Evolutionary conservation across 208 protist genomes (phyloP), one percentile per base, ranked within the genome.

Genomic region (Wallacemonas rigidus): DNA sequence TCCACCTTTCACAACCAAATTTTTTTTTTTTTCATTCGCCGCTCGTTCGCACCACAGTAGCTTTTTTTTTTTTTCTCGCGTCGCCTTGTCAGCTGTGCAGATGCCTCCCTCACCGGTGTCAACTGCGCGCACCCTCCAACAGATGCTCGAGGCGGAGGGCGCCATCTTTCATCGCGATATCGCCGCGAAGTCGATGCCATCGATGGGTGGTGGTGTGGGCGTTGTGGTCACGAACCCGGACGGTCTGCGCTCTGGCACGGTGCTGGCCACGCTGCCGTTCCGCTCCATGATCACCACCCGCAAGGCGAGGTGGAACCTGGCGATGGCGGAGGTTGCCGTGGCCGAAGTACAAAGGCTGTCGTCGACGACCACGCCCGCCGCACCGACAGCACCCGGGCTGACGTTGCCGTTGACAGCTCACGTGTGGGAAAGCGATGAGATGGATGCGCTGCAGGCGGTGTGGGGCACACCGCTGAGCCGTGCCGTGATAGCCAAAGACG

Each of bases 181-280:
- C 47, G 67, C 67, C n/a, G 82, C 89, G 0, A 38, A 61, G 47
- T 61, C 79, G 6, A 74, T 97, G 54, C 75, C 83, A 36, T 74
- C 69, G 8, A 97, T 97, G 93, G 93, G 93, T 38, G 93, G 93
- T 26, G 93, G 93, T 38, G 82, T 93, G 55, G 93, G 93, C 7
- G 77, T 95, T 38, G 69, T 90, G 15, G 81, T 85, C 15, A 4
- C 60, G 3, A 8, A 6, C 38, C 75, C 68, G 4, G 75, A 67
- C 5, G 15, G n/a, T 5, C 48, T 93, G 14, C 50, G 68, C 0
- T 62, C 84, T 2, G 80, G 75, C 0, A 83, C 80, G 3, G n/a
- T 57, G 38, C 77, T 97, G 3, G 90, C 80, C 35, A 67, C 41
- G 14, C 82, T 97, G 35, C 89, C 93, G 0, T 80, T 77, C 36